Evolutionary conservation across 106 monocot genomes (phyloP), one percentile per base, ranked within the genome.

Genomic region (Amphibolis antarctica): DNA sequence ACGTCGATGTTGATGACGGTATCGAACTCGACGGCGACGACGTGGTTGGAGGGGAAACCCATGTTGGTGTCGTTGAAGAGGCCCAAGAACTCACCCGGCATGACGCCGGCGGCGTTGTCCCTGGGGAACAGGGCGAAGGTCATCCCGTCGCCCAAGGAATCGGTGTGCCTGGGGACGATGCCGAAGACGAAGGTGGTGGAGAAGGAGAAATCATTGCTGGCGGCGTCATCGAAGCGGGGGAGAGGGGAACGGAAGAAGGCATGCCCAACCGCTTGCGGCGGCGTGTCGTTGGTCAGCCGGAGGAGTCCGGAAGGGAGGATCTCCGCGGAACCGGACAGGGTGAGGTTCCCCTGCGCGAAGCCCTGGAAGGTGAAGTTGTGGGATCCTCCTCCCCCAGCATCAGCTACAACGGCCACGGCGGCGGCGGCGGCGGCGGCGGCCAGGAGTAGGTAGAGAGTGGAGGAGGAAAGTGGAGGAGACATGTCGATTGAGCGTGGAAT

Each of bases 141-240:
- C 21, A 62, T 62, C 9, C 44, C 44, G 36, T 36, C 36, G 36
- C 62, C 13, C 0, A 11, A 36, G 11, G 44, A 1, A 12, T 28
- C 49, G 15, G 10, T 4, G 46, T 46, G 12, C 9, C 29, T 23
- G 10, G 61, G 14, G 17, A 65, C 25, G 65, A 65, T 65, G 65
- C 49, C 49, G 28, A 65, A 65, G 48, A 65, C 65, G 65, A 65
- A 65, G 65, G 65, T 49, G 28, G 65, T 49, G 24, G 65, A 65
- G 65, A 65, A 65, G 28, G 28, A 46, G 15, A 44, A 22, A 17
- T 28, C 23, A 10, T 26, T 21, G 21, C 53, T 42, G 54, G 12
- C 51, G 51, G 17, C n/a, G 15, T 24, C 14, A 18, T 59, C 60
- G 63, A 46, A 21, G 30, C 4, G 9, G 42, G 54, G 10, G 42